Conservation (phyloP, 306 rosid genomes). For the Prunus persica region DNA sequence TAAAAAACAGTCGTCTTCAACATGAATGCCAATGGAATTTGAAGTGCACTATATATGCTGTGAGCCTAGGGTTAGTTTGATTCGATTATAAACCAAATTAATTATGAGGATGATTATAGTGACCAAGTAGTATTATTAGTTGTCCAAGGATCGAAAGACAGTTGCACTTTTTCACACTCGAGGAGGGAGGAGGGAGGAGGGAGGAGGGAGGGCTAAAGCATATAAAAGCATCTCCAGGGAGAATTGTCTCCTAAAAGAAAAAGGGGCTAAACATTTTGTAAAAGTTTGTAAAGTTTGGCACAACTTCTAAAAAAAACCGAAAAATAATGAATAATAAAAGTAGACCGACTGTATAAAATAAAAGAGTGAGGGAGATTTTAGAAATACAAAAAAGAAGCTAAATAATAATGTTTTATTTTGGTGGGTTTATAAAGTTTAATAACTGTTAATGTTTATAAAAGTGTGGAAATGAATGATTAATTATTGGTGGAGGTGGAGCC, state of each 20-base stretch:
- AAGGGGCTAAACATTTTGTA: not conserved
- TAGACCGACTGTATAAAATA: not conserved
- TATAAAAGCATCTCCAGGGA: not conserved
- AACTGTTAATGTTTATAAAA: not conserved
- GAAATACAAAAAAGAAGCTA: not conserved
- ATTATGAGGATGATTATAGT: no score
- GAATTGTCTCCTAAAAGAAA: slow-evolving; percentile 6
- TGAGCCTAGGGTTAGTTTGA: no score
- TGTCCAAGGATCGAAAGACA: not conserved
- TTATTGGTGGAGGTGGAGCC: slow-evolving; percentile 15
- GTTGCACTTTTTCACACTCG: not conserved
- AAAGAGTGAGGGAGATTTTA: not conserved
- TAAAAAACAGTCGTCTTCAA: no score
- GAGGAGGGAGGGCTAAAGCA: no score
- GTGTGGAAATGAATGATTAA: not conserved
- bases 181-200: not conserved
- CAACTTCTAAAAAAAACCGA: no score
- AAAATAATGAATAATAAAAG: not conserved
- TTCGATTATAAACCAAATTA: no score
- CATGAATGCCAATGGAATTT: no score
- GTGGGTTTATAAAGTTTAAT: not conserved
- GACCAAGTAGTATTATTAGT: not conserved
- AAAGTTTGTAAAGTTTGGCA: slow-evolving; percentile 3
- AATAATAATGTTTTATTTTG: not conserved
- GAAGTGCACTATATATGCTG: no score